Conservation (phyloP, 768 basidiomycete species). For the Lactarius sp. region DNA sequence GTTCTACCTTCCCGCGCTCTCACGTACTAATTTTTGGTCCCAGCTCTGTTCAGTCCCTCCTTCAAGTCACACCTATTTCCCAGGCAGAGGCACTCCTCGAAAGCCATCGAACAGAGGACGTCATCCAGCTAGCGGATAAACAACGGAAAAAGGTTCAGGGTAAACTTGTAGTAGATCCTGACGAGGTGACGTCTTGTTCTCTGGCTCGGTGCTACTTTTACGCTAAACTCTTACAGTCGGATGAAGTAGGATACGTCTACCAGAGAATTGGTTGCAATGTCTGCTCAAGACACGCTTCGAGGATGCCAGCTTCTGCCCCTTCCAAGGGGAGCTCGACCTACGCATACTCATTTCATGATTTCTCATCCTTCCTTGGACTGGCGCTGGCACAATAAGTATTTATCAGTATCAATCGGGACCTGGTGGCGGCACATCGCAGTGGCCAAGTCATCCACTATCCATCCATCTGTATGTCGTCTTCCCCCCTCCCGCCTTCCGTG, state of each 20-base stretch:
- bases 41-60: slow-evolving; percentile 58
- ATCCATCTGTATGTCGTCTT: too few species aligned
- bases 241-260: slow-evolving; percentile 73
- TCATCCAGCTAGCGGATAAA: slow-evolving; percentile 54
- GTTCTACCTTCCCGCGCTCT: slow-evolving; percentile 56
- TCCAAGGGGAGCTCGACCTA: slow-evolving; percentile 79
- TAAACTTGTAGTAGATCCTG: slow-evolving; percentile 47
- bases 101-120: slow-evolving; percentile 60
- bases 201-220: background rate
- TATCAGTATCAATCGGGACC: too few species aligned
- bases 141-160: slow-evolving; percentile 53
- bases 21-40: slow-evolving; percentile 57
- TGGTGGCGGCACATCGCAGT: too few species aligned
- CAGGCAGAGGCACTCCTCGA: slow-evolving; percentile 68
- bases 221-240: slow-evolving; percentile 37
- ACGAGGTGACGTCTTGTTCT: slow-evolving; percentile 40
- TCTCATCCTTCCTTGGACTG: too few species aligned
- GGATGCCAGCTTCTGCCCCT: slow-evolving; percentile 73
- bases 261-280: slow-evolving; percentile 79
- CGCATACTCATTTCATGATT: slow-evolving; percentile 74
- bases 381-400: too few species aligned
- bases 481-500: too few species aligned
- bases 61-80: slow-evolving; percentile 66
- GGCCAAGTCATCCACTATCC: too few species aligned
- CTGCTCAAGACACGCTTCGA: slow-evolving; percentile 77